A percentile compares a stretch with the other conserved stretches of the same genome.
Evolutionary conservation across 148 eudicot genomes (phyloP).

Genomic region (Fagopyrum esculentum): DNA sequence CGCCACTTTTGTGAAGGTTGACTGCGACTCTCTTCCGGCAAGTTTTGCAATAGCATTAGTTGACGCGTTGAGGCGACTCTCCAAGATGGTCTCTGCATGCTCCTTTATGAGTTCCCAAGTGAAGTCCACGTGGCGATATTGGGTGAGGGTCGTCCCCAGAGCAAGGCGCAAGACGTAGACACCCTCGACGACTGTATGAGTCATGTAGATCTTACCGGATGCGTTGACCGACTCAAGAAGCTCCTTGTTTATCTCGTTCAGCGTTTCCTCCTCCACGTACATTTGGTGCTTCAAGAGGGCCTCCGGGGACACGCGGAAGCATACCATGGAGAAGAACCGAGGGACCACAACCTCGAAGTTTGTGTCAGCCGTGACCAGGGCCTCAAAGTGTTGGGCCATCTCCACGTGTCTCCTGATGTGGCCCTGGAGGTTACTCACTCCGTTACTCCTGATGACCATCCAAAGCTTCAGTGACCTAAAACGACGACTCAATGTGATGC

Average conservation of each 20-base stretch:
- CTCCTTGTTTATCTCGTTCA: constrained; percentile 31
- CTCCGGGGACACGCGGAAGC: constrained; percentile 34
- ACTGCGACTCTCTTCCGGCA: too few species aligned
- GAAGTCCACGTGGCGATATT: constrained; percentile 29
- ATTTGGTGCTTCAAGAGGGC: constrained; percentile 13
- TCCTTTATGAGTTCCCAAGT: constrained; percentile 48
- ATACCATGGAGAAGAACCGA: constrained; percentile 33
- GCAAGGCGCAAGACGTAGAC: constrained; percentile 36
- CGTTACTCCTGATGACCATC: constrained; percentile 44
- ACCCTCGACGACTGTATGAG: constrained; percentile 41
- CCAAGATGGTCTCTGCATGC: constrained; percentile 25
- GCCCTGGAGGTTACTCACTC: constrained; percentile 31
- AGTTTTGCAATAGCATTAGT: too few species aligned
- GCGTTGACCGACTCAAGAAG: constrained; percentile 41
- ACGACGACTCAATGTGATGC: constrained; percentile 39
- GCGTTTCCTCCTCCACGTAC: constrained; percentile 13
- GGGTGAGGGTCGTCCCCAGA: constrained; percentile 38
- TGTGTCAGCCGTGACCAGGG: constrained; percentile 18
- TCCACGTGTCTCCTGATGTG: constrained; percentile 40
- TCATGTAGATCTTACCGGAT: constrained; percentile 34
- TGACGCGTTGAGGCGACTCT: not conserved
- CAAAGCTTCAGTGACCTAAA: constrained; percentile 50
- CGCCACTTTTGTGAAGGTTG: too few species aligned
- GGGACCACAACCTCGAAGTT: constrained; percentile 44
- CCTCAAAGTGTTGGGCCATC: constrained; percentile 46